Base-by-base conservation (phyloP, 78 protist species). In the Dictyostelium intermedium region DNA sequence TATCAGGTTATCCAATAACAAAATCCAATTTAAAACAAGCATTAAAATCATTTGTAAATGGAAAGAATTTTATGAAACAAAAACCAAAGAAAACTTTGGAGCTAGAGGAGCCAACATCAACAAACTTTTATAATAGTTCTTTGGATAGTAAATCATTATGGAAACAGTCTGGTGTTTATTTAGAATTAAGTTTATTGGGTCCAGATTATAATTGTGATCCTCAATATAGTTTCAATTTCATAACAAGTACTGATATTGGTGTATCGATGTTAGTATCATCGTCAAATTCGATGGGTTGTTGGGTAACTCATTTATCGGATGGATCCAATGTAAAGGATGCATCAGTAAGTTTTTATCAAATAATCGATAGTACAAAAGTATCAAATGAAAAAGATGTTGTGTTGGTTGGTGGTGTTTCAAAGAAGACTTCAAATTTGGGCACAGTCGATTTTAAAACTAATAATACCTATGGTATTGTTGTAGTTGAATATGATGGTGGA, bases 261-360 rank as follows among this genome's bases (percentile, higher is more conserved):
- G 86, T 82, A 13, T 45, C 76, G 13, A 7, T 45, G 0, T 34
- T 82, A 6, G 20, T 34, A 4, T 39, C 50, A 3, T 25, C 60
- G 9, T 14, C 32, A 56, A 56, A 56, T 50, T 35, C 14, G 7
- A 11, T 41, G 1, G 83, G 63, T 61, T n/a, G 82, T 70, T 89
- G 87, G 85, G 30, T 61, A 34, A 69, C 87, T 20, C 18, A 37
- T 50, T 23, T 61, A 27, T 27, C 61, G 37, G 73, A 89, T 45
- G 53, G 83, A 35, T 23, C 82, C 9, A 89, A 89, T 80, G 50
- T 89, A n/a, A 43, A 30, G 23, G 63, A 70, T 50, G 94, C 87
- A 6, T 35, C 27, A 0, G 81, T 80, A 14, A 39, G 53, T 18
- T 41, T 77, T 20, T 77, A 77, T 77, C 34, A 77, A 16, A 77